These are phyloP conservation scores for Acrodontium crateriforme DNA, from an alignment of 2,329 filamentous ascomycete genomes.

Conservation along the genomic window DNA sequence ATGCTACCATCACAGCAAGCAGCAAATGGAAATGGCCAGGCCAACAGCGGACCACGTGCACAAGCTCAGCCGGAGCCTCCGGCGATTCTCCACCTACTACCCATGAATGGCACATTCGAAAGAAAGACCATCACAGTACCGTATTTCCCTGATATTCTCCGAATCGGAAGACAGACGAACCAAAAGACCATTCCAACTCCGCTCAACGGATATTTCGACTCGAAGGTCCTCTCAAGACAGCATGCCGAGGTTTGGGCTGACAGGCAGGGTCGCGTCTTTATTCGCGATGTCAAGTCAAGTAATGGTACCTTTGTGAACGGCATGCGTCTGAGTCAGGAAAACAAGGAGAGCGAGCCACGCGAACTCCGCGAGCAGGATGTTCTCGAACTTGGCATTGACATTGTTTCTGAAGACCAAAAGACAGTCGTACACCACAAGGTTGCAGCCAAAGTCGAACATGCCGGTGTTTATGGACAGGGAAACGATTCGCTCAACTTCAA, in stretches of 20 bases:
- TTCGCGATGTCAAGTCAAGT: slow-evolving; percentile 93
- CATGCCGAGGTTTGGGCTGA: slow-evolving; percentile 94
- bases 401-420: slow-evolving; percentile 96
- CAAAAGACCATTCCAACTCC: slow-evolving; percentile 87
- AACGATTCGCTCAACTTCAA: slow-evolving; percentile 81
- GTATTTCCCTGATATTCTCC: slow-evolving; percentile 81
- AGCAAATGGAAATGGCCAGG: slow-evolving; percentile 44
- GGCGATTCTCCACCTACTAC: slow-evolving; percentile 72
- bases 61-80: slow-evolving; percentile 43
- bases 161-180: slow-evolving; percentile 93
- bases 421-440: slow-evolving; percentile 98
- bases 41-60: slow-evolving; percentile 40
- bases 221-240: slow-evolving; percentile 89
- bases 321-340: slow-evolving; percentile 77
- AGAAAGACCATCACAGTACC: slow-evolving; percentile 92
- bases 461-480: slow-evolving; percentile 62
- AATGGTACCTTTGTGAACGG: slow-evolving; percentile 98
- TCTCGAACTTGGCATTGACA: slow-evolving; percentile 91
- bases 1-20: slow-evolving; percentile 57
- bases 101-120: slow-evolving; percentile 92
- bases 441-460: slow-evolving; percentile 89
- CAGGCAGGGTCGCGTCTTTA: slow-evolving; percentile 65
- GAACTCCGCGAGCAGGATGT: slow-evolving; percentile 85
- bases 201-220: slow-evolving; percentile 91
- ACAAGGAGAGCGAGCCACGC: slow-evolving; percentile 89